Percentiles rank a stretch among this genome's conserved stretches.
These are phyloP conservation scores for Saccharomycopsis sp. DNA, from an alignment of 805 yeast species.

Conservation along the genomic window DNA sequence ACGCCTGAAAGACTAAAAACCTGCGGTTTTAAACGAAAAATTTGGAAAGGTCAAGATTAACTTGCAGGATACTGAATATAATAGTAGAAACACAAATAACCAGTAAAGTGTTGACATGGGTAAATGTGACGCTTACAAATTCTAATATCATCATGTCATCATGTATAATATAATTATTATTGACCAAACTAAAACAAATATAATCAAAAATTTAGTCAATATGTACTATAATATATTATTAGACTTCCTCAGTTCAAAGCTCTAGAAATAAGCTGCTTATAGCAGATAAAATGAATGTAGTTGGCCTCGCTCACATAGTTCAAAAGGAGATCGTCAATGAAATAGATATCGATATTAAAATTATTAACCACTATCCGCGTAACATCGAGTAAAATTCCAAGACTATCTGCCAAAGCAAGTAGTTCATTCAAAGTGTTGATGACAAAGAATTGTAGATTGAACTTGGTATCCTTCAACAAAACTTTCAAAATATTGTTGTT, in stretches of 20 bases:
- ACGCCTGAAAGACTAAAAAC: too few species aligned
- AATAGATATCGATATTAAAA: neutral
- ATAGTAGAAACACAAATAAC: too few species aligned
- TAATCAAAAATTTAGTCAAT: too few species aligned
- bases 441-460: neutral
- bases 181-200: too few species aligned
- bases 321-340: neutral
- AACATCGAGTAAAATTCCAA: neutral
- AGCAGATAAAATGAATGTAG: constrained; percentile 1
- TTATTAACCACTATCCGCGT: neutral
- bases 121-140: too few species aligned
- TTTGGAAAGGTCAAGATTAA: too few species aligned
- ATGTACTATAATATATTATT: neutral
- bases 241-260: neutral
- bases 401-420: neutral
- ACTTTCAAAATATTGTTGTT: neutral
- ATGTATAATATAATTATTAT: too few species aligned
- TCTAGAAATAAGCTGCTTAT: neutral
- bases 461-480: neutral
- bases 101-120: too few species aligned
- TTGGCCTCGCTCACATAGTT: neutral
- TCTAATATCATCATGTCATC: too few species aligned
- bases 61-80: too few species aligned
- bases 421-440: neutral
- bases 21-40: too few species aligned